Base-by-base conservation (phyloP, 176 grass and related monocot genomes). In the Juncus inflexus region DNA sequence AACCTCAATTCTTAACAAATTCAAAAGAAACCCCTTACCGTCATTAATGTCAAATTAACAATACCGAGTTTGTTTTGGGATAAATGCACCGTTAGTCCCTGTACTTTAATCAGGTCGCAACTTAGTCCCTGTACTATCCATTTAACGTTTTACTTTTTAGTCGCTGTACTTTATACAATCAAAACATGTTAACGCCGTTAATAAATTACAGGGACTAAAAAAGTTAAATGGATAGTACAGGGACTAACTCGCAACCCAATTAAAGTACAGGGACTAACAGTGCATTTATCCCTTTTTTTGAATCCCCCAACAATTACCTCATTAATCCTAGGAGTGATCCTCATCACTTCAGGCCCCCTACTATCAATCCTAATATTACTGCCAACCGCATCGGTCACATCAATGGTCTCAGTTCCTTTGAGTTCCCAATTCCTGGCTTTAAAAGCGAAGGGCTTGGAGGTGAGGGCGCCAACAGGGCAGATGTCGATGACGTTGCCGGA, bases 401-500 rank as follows among this genome's bases (percentile, higher is more conserved):
- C 94, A 76, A 99, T 92, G 60, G 83, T 99, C 63, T 99, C 94
- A 3, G 89, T 99, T 3, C 83, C 78, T 69, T 99, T 99, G 40
- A 99, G 35, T 73, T 99, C 94, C 94, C 94, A 99, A 72, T 92
- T 99, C 42, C 94, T 81, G 70, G 94, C 94, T 75, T 99, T 99
- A 72, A 99, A 99, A 67, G 94, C 94, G 76, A 92, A 99, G 52
- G 94, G 94, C 65, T 99, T 99, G 38, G 94, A 99, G 47, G 94
- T 99, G 60, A 99, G 85, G 74, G 94, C 94, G 10, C 94, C 94
- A 81, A 99, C 89, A 38, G 94, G 94, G 57, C 94, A 99, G 67
- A 99, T 99, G 67, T 99, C 94, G 57, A 99, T 99, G 64, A 99
- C 94, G 82, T 99, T 99, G 74, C 94, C 94, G 60, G 94, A 99